Conservation (phyloP, 768 basidiomycete genomes). For the Calvatia gigantea region DNA sequence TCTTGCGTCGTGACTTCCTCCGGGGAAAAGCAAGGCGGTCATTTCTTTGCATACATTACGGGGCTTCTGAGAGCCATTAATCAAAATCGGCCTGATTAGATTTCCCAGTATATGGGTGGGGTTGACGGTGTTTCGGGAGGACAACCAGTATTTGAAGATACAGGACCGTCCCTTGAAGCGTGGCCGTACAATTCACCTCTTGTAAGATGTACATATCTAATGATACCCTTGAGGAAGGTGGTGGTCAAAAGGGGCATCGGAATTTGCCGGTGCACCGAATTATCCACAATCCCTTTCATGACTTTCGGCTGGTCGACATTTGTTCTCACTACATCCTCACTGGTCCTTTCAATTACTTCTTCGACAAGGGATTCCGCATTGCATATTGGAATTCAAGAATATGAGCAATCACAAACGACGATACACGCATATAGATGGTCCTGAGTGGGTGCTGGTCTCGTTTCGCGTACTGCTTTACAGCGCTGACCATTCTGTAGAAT, state of each 20-base stretch:
- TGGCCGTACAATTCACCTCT: constrained; percentile 53
- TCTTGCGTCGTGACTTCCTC: constrained; percentile 47
- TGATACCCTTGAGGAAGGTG: constrained; percentile 24
- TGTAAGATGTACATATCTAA: constrained; percentile 23
- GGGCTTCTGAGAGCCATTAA: too few species aligned
- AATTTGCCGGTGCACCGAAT: constrained; percentile 15
- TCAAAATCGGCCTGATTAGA: too few species aligned
- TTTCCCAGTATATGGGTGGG: constrained; percentile 49
- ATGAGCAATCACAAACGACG: constrained; percentile 6
- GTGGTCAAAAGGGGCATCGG: constrained; percentile 11
- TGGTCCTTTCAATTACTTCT: not conserved
- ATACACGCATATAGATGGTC: constrained; percentile 5
- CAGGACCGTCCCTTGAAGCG: constrained; percentile 36
- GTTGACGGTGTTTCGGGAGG: constrained; percentile 50
- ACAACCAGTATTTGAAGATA: constrained; percentile 45
- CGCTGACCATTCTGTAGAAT: not conserved
- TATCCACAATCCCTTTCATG: not conserved
- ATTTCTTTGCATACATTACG: constrained; percentile 38
- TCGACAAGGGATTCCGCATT: not conserved
- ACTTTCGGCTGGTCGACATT: not conserved
- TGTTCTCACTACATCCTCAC: not conserved
- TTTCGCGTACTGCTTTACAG: too few species aligned
- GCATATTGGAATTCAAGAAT: not conserved
- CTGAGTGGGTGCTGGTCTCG: constrained; percentile 5
- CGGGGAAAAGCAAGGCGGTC: constrained; percentile 36